A percentile compares a stretch with the other conserved stretches of the same genome.
These are phyloP conservation scores for Quillaja saponaria DNA, from an alignment of 306 rosid genomes.

Conservation along the genomic window DNA sequence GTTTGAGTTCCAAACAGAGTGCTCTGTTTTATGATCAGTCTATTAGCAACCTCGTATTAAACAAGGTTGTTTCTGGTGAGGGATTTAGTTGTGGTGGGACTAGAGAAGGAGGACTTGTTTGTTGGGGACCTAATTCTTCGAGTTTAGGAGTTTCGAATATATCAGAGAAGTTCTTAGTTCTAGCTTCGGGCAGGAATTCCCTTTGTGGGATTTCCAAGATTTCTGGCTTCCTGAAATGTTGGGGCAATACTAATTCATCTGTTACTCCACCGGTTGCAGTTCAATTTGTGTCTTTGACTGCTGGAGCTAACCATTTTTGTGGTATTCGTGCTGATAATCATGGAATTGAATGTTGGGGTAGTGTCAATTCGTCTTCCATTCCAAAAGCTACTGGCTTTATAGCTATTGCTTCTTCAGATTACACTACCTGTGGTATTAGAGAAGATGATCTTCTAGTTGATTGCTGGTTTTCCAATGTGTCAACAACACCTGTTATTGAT, in stretches of 20 bases:
- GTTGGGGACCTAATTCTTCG: conserved; percentile 80
- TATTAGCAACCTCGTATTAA: conserved; percentile 40
- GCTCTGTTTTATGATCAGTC: conserved; percentile 47
- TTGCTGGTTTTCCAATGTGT: conserved; percentile 71
- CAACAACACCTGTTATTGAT: conserved; percentile 50
- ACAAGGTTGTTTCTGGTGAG: conserved; percentile 68
- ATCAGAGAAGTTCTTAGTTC: conserved; percentile 43
- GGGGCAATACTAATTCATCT: conserved; percentile 58
- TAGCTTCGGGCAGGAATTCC: conserved; percentile 60
- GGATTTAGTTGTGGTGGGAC: conserved; percentile 75
- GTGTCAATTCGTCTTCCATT: conserved; percentile 57
- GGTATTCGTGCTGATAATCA: conserved; percentile 79
- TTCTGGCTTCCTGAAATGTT: conserved; percentile 60
- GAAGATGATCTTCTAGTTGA: conserved; percentile 82
- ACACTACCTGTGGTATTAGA: conserved; percentile 74
- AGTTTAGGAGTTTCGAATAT: conserved; percentile 45
- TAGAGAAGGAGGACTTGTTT: conserved; percentile 65
- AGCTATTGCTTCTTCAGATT: conserved; percentile 85
- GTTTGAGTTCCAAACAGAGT: conserved; percentile 45
- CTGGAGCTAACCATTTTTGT: conserved; percentile 69
- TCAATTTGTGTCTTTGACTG: conserved; percentile 49
- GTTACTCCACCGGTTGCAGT: conserved; percentile 31
- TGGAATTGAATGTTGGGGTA: conserved; percentile 83
- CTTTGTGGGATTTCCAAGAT: conserved; percentile 66
- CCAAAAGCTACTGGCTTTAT: conserved; percentile 68